phyloP scores from a whole-genome alignment of 2,329 filamentous ascomycete genomes.

The Penicillium expansum region DNA sequence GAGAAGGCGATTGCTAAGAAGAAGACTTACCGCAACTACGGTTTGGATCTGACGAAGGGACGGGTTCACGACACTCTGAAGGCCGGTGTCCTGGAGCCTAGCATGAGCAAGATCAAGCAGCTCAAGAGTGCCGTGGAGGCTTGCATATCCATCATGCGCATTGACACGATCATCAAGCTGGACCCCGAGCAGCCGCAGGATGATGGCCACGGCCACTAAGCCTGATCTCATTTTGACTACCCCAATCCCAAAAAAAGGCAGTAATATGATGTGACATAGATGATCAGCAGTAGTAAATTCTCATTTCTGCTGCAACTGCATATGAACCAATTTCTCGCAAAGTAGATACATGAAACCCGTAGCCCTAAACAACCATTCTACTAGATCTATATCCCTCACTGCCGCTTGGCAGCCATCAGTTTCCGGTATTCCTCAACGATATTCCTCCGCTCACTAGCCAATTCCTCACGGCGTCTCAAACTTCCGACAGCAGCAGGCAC shows the following conservation, averaged over 20 bases:
- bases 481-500: constrained; percentile 69
- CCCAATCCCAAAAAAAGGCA: constrained; percentile 25
- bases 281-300: constrained; percentile 20
- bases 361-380: not conserved
- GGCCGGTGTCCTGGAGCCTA: constrained; percentile 91
- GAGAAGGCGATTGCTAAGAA: constrained; percentile 87
- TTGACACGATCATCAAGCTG: constrained; percentile 97
- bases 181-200: constrained; percentile 83
- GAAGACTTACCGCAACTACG: constrained; percentile 99
- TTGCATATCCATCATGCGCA: constrained; percentile 98
- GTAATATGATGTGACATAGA: constrained; percentile 36
- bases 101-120: constrained; percentile 97
- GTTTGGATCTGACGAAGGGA: constrained; percentile 82
- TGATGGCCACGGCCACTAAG: constrained; percentile 80
- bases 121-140: constrained; percentile 98
- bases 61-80: constrained; percentile 93
- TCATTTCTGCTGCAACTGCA: constrained; percentile 19
- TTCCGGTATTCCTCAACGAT: constrained; percentile 73
- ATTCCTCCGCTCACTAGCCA: constrained; percentile 65
- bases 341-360: constrained; percentile 5
- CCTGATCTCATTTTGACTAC: constrained; percentile 18
- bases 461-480: constrained; percentile 68
- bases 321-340: constrained; percentile 15
- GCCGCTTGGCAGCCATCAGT: constrained; percentile 60
- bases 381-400: constrained; percentile 11